Base-by-base conservation (phyloP, 805 yeast genomes). In the Myxozyma lipomycoides region DNA sequence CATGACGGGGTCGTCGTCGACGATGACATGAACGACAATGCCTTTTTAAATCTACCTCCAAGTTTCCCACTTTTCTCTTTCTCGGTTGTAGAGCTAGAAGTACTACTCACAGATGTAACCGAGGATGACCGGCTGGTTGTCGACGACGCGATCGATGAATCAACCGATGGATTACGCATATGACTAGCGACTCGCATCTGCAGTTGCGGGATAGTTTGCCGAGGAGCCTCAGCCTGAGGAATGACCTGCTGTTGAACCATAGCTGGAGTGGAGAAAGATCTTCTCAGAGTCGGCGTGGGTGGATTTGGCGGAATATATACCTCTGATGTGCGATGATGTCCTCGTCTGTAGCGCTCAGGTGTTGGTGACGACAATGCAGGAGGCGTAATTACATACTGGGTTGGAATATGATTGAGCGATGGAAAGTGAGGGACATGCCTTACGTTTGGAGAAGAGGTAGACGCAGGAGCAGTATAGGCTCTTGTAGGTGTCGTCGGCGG, bases 371-470 rank as follows among this genome's bases (percentile, higher is more conserved):
- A 28, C 32, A 28, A 7, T 7, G 32, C 7, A 7, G 7, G 32
- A 28, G 32, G 12, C 46, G 22, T 12, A 30, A 43, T 21, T 1
- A 34, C 40, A n/a, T 43, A 43, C 1, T 28, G 23, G 10, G 40
- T 21, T 15, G 21, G 34, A 4, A 44, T 36, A 23, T 12, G 7
- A 5, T 47, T 43, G 24, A 46, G 7, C 32, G 52, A 48, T 3
- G 56, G 56, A 12, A 47, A 45, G 37, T 48, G 56, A 3, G 56
- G 56, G 7, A 51, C 46, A 35, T 51, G 56, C n/a, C 56, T 51
- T 12, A 51, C 51, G 9, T 12, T 22, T 36, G 41, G 23, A 6
- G 45, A 17, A n/a, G 51, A 10, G 15, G 42, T 18, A 15, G 51
- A 30, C 9, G 43, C 25, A 12, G 46, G 39, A 22, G 46, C 25